Conservation (phyloP, 306 rosid species). For the Spatholobus suberectus region DNA sequence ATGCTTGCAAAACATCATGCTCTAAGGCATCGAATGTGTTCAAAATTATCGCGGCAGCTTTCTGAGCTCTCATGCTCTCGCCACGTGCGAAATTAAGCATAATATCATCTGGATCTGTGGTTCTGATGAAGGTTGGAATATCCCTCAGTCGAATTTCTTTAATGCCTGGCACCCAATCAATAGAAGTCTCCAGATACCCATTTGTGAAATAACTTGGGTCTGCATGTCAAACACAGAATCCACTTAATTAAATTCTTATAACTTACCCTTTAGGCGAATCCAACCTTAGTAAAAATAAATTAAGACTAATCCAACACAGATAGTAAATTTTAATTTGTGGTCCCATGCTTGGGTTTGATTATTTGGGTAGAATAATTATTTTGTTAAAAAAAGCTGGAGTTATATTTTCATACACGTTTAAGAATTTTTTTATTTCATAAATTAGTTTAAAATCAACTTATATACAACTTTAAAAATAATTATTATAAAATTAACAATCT, state of each 20-base stretch:
- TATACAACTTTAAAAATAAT: too few relatives aligned
- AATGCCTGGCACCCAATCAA: slow-evolving; percentile 75
- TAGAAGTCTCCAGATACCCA: slow-evolving; percentile 57
- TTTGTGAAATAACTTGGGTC: slow-evolving; percentile 57
- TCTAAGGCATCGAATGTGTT: slow-evolving; percentile 69
- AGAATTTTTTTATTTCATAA: too few relatives aligned
- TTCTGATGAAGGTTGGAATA: slow-evolving; percentile 63
- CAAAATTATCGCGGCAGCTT: slow-evolving; percentile 61
- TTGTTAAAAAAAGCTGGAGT: too few relatives aligned
- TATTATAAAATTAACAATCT: too few relatives aligned
- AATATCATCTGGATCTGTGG: slow-evolving; percentile 55
- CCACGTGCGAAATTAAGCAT: slow-evolving; percentile 9
- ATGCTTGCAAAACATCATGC: slow-evolving; percentile 44
- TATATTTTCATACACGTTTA: too few relatives aligned
- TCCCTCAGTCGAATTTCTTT: slow-evolving; percentile 58
- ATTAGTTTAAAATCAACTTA: too few relatives aligned
- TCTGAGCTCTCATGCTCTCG: slow-evolving; percentile 44
- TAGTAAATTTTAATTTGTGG: too few relatives aligned
- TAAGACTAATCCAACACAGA: too few relatives aligned
- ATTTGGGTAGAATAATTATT: too few relatives aligned
- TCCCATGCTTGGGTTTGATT: too few relatives aligned
- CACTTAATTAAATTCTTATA: background rate
- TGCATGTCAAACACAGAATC: slow-evolving; percentile 33
- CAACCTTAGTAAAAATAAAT: too few relatives aligned
- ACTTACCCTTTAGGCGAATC: background rate